Base-by-base conservation (phyloP, 257 asterid species). In the Ophiorrhiza pumila region DNA sequence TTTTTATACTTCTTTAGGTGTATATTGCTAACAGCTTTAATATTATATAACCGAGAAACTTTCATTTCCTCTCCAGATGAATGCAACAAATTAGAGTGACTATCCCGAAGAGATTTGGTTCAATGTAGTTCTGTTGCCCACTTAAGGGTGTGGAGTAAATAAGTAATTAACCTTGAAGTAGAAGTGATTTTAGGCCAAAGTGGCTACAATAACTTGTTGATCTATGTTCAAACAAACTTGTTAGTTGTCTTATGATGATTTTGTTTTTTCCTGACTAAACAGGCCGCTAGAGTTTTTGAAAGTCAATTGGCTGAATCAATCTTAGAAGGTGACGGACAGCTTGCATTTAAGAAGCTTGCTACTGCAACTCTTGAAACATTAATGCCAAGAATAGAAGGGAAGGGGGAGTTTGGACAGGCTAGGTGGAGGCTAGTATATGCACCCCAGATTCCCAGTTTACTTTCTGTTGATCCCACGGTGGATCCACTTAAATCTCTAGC, bases 371-470 rank as follows among this genome's bases (percentile, higher is more conserved):
- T 95, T 1, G 97, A 89, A 86, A 88, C 92, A 43, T 65, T 95
- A 83, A 95, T 95, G 99, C 99, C 99, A 27, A 86, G 96, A 79
- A 95, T 92, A 80, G 99, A 95, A 85, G 99, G 98, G 71, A 95
- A 90, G 83, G 98, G 99, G 57, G 98, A 95, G 85, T 95, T 95
- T 50, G 99, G 99, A 64, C 97, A 95, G 66, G 99, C 99, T 50
- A 86, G 99, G 70, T 95, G 99, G 99, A 90, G 99, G 87, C 91
- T 92, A 9, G 99, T 95, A 68, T 95, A 92, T 69, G 96, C 99
- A 63, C 99, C 99, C 34, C 98, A 94, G 82, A 95, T 95, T 74
- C 97, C 99, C 42, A 95, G 87, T 71, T 85, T 95, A 78, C 97
- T 95, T 62, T 87, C 99, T 13, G 91, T 92, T 62, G 99, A 95